Evolutionary conservation across 2,329 filamentous ascomycete genomes (phyloP).

Genomic region (Scolecobasidium constrictum): DNA sequence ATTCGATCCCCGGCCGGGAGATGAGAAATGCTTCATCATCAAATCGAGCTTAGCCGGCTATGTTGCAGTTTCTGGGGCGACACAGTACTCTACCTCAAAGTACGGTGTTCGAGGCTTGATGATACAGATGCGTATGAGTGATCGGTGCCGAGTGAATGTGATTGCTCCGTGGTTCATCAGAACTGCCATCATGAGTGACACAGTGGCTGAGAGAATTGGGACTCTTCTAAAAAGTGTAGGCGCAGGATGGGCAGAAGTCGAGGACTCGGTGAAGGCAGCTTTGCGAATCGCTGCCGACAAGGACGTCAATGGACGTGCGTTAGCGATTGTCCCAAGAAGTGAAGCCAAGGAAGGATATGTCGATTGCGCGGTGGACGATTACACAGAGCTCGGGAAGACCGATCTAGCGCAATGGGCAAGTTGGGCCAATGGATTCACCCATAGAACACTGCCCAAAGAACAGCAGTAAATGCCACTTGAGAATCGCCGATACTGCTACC

Average conservation of each 20-base stretch:
- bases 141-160: constrained; percentile 7
- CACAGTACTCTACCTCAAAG: constrained; percentile 5
- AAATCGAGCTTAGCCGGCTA: constrained; percentile 11
- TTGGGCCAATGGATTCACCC: not conserved
- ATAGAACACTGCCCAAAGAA: not conserved
- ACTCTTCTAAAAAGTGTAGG: not conserved
- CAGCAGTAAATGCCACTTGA: not conserved
- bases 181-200: constrained; percentile 8
- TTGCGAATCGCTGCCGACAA: constrained; percentile 2
- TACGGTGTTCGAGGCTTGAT: constrained; percentile 9
- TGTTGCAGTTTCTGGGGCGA: constrained; percentile 2
- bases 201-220: not conserved
- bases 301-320: constrained; percentile 2
- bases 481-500: too few species aligned
- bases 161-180: constrained; percentile 10
- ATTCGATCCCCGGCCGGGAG: not conserved
- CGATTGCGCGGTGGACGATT: constrained; percentile 1
- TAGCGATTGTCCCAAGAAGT: not conserved
- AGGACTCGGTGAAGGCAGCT: constrained; percentile 8
- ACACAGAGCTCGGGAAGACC: not conserved
- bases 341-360: not conserved
- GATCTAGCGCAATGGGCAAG: not conserved
- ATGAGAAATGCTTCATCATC: constrained; percentile 8
- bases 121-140: constrained; percentile 7
- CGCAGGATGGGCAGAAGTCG: constrained; percentile 1